Conservation (phyloP, 2,329 filamentous ascomycete species). For the Claviceps pazoutovae region DNA sequence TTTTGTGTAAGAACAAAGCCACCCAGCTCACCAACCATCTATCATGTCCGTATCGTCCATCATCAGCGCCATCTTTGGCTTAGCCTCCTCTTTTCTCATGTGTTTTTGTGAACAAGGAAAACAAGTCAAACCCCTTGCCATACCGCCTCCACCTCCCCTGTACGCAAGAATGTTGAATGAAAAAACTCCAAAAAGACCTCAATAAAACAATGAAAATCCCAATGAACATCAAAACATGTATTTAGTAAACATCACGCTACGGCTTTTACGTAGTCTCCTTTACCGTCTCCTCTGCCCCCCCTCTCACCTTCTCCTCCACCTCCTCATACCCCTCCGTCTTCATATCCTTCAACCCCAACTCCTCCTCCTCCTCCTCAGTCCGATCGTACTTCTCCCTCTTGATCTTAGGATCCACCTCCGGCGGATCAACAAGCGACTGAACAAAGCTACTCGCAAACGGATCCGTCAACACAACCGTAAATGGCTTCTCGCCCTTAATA, state of each 20-base stretch:
- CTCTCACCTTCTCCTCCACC: conserved; percentile 22
- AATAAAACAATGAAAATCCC: too few species aligned
- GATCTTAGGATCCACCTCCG: conserved; percentile 61
- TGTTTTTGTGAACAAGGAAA: too few species aligned
- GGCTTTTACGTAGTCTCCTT: conserved; percentile 12
- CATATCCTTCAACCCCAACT: conserved; percentile 83
- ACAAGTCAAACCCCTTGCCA: too few species aligned
- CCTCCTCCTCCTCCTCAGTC: conserved; percentile 85
- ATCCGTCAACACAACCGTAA: conserved; percentile 73
- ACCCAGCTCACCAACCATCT: too few species aligned
- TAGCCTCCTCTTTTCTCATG: too few species aligned
- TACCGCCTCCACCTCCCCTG: too few species aligned
- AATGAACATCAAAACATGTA: not conserved
- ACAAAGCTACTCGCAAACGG: conserved; percentile 89
- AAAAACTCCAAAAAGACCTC: not conserved
- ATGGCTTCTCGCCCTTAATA: conserved; percentile 66
- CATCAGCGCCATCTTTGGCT: too few species aligned
- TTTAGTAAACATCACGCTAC: not conserved
- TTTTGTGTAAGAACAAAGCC: too few species aligned
- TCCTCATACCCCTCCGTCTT: conserved; percentile 73
- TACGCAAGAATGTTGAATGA: too few species aligned
- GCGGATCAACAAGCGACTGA: conserved; percentile 71
- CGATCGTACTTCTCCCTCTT: conserved; percentile 69
- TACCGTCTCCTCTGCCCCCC: conserved; percentile 53
- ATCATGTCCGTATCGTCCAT: too few species aligned